Conservation (phyloP, 345 rosid species). For the Arabidopsis arenosa region DNA sequence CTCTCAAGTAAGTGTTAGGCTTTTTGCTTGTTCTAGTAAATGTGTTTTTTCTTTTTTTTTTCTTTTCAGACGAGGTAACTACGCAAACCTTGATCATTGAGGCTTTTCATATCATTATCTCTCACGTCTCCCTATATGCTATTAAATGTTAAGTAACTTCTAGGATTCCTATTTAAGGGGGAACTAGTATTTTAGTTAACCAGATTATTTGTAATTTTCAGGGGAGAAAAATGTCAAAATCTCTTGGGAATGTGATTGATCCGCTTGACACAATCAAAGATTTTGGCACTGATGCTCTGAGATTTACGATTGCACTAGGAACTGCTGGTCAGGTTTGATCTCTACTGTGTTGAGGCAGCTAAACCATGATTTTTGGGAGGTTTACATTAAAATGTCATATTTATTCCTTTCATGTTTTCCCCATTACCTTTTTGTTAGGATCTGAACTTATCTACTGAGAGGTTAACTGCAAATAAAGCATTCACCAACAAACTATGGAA, state of each 20-base stretch:
- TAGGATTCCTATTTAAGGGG: neutral
- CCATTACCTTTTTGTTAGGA: constrained; percentile 61
- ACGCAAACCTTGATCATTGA: constrained; percentile 5
- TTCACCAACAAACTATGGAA: constrained; percentile 98
- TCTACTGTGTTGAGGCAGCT: constrained; percentile 30
- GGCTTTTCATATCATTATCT: constrained; percentile 5
- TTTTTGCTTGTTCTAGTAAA: constrained; percentile 19
- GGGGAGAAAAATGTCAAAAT: constrained; percentile 98
- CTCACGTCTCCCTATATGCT: constrained; percentile 9
- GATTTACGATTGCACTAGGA: constrained; percentile 90
- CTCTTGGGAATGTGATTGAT: constrained; percentile 89
- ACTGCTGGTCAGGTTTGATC: constrained; percentile 96
- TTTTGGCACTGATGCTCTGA: constrained; percentile 93
- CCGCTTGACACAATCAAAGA: constrained; percentile 94
- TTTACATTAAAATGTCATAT: constrained; percentile 31
- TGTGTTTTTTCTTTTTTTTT: neutral
- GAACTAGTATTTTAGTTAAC: constrained; percentile 19
- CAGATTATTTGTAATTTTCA: constrained; percentile 46
- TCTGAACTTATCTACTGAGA: constrained; percentile 89
- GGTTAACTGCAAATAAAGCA: constrained; percentile 92
- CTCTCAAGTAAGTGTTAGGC: constrained; percentile 62
- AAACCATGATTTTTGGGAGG: constrained; percentile 10
- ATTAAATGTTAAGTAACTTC: constrained; percentile 6
- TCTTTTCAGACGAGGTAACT: neutral
- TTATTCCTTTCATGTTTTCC: constrained; percentile 38